Conservation (phyloP, 306 rosid species). For the Mimosa bimucronata region DNA sequence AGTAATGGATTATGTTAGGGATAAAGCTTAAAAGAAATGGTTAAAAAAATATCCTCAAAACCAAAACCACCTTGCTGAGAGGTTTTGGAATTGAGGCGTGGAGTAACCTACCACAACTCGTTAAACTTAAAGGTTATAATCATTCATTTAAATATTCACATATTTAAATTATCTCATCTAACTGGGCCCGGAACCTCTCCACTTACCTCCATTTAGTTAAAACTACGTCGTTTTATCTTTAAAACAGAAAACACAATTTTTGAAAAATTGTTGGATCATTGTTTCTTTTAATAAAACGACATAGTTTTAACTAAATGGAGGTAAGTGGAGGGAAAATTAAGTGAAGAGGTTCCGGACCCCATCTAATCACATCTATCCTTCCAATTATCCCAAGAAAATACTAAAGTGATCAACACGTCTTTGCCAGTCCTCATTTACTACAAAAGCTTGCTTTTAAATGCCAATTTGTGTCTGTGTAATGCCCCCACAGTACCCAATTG, state of each 20-base stretch:
- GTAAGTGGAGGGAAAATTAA: too few species aligned
- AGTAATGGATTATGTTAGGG: neutral
- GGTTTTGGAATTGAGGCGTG: neutral
- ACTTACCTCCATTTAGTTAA: too few species aligned
- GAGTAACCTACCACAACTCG: neutral
- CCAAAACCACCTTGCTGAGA: neutral
- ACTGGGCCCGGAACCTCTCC: too few species aligned
- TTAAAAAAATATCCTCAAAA: neutral
- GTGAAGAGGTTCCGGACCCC: too few species aligned
- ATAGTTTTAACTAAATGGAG: too few species aligned
- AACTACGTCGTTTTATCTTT: too few species aligned
- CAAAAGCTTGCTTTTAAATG: neutral
- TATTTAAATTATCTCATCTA: neutral
- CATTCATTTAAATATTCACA: too few species aligned
- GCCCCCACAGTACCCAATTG: neutral
- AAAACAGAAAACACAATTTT: too few species aligned
- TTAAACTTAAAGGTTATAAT: too few species aligned
- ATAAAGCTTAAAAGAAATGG: too few species aligned
- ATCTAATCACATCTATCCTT: neutral
- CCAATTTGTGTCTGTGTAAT: neutral
- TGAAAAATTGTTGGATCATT: too few species aligned
- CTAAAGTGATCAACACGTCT: neutral
- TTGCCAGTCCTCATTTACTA: neutral
- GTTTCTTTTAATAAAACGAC: too few species aligned
- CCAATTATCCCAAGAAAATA: neutral